Conservation (phyloP, 345 rosid species). For the Moricandia arvensis region DNA sequence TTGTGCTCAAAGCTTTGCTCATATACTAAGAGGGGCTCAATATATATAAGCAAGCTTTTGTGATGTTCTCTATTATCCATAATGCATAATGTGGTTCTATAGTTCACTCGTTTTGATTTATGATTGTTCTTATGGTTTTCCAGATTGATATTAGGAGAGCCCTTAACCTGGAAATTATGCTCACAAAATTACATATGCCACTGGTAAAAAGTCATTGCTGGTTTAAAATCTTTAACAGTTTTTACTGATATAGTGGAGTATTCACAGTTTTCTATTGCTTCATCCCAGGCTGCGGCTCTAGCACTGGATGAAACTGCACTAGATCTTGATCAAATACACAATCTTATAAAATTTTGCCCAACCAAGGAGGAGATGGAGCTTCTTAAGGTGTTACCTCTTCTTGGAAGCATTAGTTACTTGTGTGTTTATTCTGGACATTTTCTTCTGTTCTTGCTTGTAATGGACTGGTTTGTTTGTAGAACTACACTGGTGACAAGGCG, state of each 20-base stretch:
- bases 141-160: background rate
- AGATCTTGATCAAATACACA: background rate
- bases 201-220: background rate
- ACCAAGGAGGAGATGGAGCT: background rate
- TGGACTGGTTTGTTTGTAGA: conserved; percentile 43
- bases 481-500: conserved; percentile 75
- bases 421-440: background rate
- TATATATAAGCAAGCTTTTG: no score
- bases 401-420: background rate
- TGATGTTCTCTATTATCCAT: no score
- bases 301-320: background rate
- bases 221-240: background rate
- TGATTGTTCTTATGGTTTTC: background rate
- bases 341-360: background rate
- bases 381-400: background rate
- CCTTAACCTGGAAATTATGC: background rate
- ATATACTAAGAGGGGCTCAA: no score
- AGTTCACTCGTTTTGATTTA: background rate
- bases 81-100: no score
- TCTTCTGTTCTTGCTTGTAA: conserved; percentile 9
- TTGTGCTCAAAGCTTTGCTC: no score
- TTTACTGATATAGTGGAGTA: background rate
- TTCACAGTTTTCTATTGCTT: background rate
- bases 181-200: background rate
- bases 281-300: background rate